Conservation (phyloP, 2,329 filamentous ascomycete genomes). For the Didymella exigua region DNA sequence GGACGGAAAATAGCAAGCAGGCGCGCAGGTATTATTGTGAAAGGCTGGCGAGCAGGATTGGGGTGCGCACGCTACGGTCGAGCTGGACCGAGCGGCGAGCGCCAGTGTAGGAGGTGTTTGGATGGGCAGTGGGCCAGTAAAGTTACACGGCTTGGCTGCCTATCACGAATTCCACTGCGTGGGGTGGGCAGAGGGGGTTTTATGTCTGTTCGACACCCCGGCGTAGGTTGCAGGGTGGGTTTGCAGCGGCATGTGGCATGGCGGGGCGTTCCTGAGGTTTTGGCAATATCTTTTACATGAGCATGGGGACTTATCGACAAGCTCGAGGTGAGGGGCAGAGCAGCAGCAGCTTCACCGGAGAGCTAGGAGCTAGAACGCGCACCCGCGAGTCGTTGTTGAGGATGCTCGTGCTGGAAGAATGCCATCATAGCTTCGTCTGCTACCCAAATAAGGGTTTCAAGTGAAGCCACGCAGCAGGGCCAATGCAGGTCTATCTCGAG, state of each 20-base stretch:
- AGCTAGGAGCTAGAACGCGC: background rate
- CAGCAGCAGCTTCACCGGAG: slow-evolving; percentile 14
- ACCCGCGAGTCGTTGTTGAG: slow-evolving; percentile 1
- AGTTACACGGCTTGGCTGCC: slow-evolving; percentile 21
- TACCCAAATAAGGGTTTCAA: slow-evolving; percentile 9
- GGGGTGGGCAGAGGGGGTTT: slow-evolving; percentile 31
- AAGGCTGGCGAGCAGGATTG: slow-evolving; percentile 9
- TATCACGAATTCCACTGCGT: slow-evolving; percentile 23
- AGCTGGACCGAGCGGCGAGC: slow-evolving; percentile 15
- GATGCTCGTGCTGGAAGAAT: background rate
- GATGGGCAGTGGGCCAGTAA: slow-evolving; percentile 19
- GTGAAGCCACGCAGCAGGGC: slow-evolving; percentile 1
- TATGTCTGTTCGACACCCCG: slow-evolving; percentile 25
- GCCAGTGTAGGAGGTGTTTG: slow-evolving; percentile 22
- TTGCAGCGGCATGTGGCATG: slow-evolving; percentile 8
- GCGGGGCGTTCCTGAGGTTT: slow-evolving; percentile 18
- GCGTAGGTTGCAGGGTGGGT: slow-evolving; percentile 9
- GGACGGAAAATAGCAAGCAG: slow-evolving; percentile 14
- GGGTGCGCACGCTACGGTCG: slow-evolving; percentile 9
- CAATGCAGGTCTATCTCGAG: slow-evolving; percentile 8
- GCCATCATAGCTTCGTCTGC: slow-evolving; percentile 9
- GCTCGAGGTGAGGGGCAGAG: slow-evolving; percentile 17
- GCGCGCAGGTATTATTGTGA: slow-evolving; percentile 6
- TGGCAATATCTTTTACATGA: slow-evolving; percentile 25
- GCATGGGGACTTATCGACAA: slow-evolving; percentile 17